These are phyloP conservation scores for Neofusicoccum parvum DNA, from an alignment of 2,329 filamentous ascomycete species.

Conservation along the genomic window DNA sequence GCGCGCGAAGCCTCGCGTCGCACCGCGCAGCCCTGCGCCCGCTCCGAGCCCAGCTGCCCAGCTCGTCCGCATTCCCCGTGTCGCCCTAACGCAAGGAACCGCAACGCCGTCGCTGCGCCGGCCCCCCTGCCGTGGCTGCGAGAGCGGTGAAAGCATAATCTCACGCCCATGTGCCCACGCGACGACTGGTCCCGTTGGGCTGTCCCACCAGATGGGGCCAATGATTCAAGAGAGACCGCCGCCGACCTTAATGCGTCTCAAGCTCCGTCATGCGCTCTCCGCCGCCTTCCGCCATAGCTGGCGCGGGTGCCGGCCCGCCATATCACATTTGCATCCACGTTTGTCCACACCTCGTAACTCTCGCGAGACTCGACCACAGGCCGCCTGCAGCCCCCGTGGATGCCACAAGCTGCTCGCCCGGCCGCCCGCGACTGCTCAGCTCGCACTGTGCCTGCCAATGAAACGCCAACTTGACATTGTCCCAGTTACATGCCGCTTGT, in stretches of 20 bases:
- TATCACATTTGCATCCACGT: neutral
- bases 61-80: slow-evolving; percentile 4
- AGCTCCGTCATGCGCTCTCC: neutral
- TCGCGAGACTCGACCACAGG: neutral
- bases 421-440: neutral
- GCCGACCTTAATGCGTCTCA: neutral
- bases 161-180: slow-evolving; percentile 1
- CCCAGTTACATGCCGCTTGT: neutral
- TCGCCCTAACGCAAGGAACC: slow-evolving; percentile 20
- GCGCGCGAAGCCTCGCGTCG: neutral
- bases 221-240: neutral
- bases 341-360: neutral
- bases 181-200: neutral
- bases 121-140: slow-evolving; percentile 5
- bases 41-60: neutral
- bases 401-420: neutral
- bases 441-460: slow-evolving; percentile 1
- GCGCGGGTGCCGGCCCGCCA: slow-evolving; percentile 3
- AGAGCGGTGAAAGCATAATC: slow-evolving; percentile 17
- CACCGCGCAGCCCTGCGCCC: slow-evolving; percentile 7
- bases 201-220: neutral
- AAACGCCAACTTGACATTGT: neutral
- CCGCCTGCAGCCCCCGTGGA: neutral
- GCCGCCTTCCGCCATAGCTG: neutral
- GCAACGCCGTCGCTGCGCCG: neutral